Evolutionary conservation across 2,329 filamentous ascomycete genomes (phyloP), one percentile per base, ranked within the genome.

Genomic region (Pseudocercospora fuligena): DNA sequence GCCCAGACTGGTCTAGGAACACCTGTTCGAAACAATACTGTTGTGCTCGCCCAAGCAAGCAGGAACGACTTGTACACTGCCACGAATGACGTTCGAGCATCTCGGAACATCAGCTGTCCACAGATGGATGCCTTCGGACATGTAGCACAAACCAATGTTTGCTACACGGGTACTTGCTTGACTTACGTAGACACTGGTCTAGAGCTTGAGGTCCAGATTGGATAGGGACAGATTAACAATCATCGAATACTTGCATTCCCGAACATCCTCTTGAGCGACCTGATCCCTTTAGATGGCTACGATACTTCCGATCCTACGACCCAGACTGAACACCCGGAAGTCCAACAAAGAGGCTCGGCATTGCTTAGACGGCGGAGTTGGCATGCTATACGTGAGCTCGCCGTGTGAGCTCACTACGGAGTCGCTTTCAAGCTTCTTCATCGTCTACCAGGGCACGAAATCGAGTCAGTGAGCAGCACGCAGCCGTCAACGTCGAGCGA

Each of bases 141-240:
- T 12, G 29, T 54, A n/a, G 46, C 31, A 62, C 60, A 40, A 43
- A 23, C 25, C 2, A 1, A 27, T 62, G 47, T 62, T 62, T 54
- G 60, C 60, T 62, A 5, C 8, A 12, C 47, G 60, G 49, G 21
- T 62, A 21, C 60, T 56, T 53, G 31, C 60, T 43, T 27, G 19
- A 25, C 23, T 43, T 53, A 61, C 27, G 47, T 49, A 60, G 19
- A 14, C 47, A 14, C 1, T 27, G 21, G 14, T 23, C 11, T 1
- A 51, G 21, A 5, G 21, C 47, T 27, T 2, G 25, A 51, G 47
- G 47, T 23, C 25, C 47, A 25, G 25, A 14, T 14, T 25, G 9
- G 21, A 1, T 25, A 27, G 5, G 3, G 25, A 3, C 5, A 27
- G 47, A 51, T 2, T 16, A 14, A 14, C 2, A 0, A 25, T 27